Evolutionary conservation across 805 yeast species (phyloP).

Genomic region (Wickerhamiella australiensis): DNA sequence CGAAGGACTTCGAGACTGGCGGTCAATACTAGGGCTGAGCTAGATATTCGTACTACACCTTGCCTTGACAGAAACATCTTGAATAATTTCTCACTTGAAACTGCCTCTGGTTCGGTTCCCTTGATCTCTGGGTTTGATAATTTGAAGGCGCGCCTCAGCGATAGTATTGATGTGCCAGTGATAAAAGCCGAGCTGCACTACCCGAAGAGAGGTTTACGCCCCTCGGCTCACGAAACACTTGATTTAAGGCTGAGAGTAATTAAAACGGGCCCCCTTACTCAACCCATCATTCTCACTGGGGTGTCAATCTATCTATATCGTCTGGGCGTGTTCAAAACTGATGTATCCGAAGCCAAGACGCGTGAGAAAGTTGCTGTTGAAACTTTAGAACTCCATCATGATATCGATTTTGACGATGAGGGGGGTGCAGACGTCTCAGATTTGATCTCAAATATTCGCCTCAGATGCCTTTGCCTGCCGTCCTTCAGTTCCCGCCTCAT

Average conservation of each 20-base stretch:
- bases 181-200: slow-evolving; percentile 1
- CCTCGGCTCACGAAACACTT: neutral
- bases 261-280: neutral
- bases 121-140: neutral
- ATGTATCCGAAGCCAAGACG: slow-evolving; percentile 9
- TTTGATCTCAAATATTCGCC: neutral
- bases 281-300: slow-evolving; percentile 1
- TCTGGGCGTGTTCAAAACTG: slow-evolving; percentile 9
- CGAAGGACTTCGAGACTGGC: slow-evolving; percentile 9
- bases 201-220: slow-evolving; percentile 5
- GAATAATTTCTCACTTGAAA: slow-evolving; percentile 1
- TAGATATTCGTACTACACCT: slow-evolving; percentile 7
- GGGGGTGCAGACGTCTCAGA: neutral
- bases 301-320: slow-evolving; percentile 1
- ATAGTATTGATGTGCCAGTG: neutral
- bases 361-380: slow-evolving; percentile 3
- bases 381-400: neutral
- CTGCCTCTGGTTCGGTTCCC: neutral
- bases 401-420: neutral
- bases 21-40: slow-evolving; percentile 9
- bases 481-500: slow-evolving; percentile 9
- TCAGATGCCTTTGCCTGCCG: slow-evolving; percentile 1
- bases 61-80: slow-evolving; percentile 8
- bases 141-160: slow-evolving; percentile 1
- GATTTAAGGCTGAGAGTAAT: neutral